Conservation (phyloP, 768 basidiomycete genomes). For the Tulasnella sp. region DNA sequence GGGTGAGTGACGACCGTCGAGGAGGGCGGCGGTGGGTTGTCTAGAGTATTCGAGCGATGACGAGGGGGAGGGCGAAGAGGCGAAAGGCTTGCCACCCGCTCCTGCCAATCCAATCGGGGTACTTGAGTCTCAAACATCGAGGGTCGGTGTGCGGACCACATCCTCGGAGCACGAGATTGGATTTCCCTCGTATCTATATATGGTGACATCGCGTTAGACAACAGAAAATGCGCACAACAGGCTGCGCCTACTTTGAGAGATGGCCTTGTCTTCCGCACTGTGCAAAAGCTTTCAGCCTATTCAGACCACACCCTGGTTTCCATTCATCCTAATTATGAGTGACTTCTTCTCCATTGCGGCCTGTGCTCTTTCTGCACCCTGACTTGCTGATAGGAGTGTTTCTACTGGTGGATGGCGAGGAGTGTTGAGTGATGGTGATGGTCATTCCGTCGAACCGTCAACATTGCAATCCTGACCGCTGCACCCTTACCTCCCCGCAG, state of each 20-base stretch:
- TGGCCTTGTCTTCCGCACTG: neutral
- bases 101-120: neutral
- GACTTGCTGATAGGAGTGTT: no score
- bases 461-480: neutral
- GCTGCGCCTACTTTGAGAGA: neutral
- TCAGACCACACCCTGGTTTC: no score
- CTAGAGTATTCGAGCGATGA: neutral
- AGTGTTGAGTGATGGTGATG: neutral
- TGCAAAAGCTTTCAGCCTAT: no score
- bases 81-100: neutral
- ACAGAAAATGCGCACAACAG: neutral
- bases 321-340: no score
- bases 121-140: neutral
- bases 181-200: neutral
- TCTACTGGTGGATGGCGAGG: no score
- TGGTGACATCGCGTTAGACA: neutral
- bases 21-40: neutral
- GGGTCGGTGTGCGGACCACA: neutral
- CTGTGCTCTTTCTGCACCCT: no score
- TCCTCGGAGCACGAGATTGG: neutral
- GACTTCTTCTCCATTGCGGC: no score
- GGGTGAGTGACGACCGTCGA: neutral
- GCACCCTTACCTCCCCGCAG: neutral
- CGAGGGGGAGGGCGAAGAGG: neutral
- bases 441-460: neutral